Base-by-base conservation (phyloP, 1,284 basidiomycete genomes). In the Paramarasmius palmivorus region DNA sequence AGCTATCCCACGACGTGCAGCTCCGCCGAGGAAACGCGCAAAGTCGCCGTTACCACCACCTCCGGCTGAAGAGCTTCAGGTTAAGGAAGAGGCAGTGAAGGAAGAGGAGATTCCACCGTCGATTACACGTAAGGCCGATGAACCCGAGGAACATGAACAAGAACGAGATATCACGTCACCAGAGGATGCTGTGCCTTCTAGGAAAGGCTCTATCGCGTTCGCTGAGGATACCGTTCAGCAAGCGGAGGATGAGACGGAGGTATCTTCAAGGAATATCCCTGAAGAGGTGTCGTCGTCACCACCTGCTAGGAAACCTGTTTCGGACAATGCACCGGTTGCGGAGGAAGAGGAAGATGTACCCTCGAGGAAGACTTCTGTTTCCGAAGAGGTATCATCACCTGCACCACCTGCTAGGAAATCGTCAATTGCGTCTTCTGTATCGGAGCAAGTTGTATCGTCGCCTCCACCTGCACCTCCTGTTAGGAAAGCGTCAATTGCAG, bases 11-110 rank as follows among this genome's bases (percentile, higher is more conserved):
- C 80, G 83, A 42, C 78, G 89, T 4, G 77, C 84, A 15, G 85
- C 73, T 3, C 88, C 87, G 41, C 88, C 89, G 3, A 76, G 88
- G 47, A 86, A 79, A 70, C 86, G 85, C 61, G 69, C 71, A 36
- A 86, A 84, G 59, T 68, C 73, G 3, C 68, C 73, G 35, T 69
- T 73, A 8, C 63, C 68, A 2, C 59, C 68, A 52, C 61, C 63
- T 36, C 57, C 50, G 3, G 25, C 35, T 12, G 17, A 50, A 14
- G n/a, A n/a, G n/a, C n/a, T n/a, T n/a, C n/a, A n/a, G n/a, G n/a
- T n/a, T n/a, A n/a, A n/a, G n/a, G n/a, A n/a, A n/a, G 60, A 57
- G 40, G 32, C 36, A 6, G 22, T 44, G 39, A 41, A 50, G 8
- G 57, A 55, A 26, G 52, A 41, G 40, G 42, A 36, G n/a, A 52